phyloP scores from a whole-genome alignment of 1,139 yeast genomes.

The Hemisphaericaspora xylofermentans region DNA sequence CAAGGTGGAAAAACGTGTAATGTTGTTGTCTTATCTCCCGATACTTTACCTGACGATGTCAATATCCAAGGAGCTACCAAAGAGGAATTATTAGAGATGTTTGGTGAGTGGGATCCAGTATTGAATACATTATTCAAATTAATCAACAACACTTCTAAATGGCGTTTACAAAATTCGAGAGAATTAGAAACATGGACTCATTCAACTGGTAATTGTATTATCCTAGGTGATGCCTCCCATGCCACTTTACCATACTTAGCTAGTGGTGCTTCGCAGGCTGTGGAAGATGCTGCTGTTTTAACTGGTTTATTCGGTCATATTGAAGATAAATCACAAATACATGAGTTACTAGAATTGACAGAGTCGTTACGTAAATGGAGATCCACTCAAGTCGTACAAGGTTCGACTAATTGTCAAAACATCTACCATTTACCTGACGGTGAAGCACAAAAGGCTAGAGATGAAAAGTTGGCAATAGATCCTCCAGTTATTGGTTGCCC shows the following conservation, averaged over 20 bases:
- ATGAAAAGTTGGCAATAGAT: slow-evolving; percentile 9
- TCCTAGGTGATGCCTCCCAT: slow-evolving; percentile 41
- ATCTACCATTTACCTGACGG: slow-evolving; percentile 29
- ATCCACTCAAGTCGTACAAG: slow-evolving; percentile 25
- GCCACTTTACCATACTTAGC: slow-evolving; percentile 42
- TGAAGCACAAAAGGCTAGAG: slow-evolving; percentile 21
- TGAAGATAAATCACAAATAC: slow-evolving; percentile 15
- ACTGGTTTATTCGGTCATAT: slow-evolving; percentile 15
- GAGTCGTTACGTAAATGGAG: slow-evolving; percentile 26
- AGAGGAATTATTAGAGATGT: slow-evolving; percentile 24
- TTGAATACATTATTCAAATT: slow-evolving; percentile 20
- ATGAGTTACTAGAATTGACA: slow-evolving; percentile 11
- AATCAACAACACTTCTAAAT: slow-evolving; percentile 24
- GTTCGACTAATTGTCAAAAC: slow-evolving; percentile 21
- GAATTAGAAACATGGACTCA: slow-evolving; percentile 24
- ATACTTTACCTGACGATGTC: slow-evolving; percentile 21
- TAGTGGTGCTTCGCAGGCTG: slow-evolving; percentile 42
- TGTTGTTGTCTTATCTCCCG: slow-evolving; percentile 17
- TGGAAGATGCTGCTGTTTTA: slow-evolving; percentile 30
- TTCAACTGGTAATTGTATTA: slow-evolving; percentile 21
- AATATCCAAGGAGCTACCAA: slow-evolving; percentile 19
- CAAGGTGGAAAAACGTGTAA: slow-evolving; percentile 20
- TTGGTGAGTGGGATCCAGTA: slow-evolving; percentile 30
- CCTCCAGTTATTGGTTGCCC: slow-evolving; percentile 23
- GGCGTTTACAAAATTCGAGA: slow-evolving; percentile 29